Evolutionary conservation across 2,329 filamentous ascomycete species (phyloP), one percentile per base, ranked within the genome.

Genomic region (Xylariaceae sp.): DNA sequence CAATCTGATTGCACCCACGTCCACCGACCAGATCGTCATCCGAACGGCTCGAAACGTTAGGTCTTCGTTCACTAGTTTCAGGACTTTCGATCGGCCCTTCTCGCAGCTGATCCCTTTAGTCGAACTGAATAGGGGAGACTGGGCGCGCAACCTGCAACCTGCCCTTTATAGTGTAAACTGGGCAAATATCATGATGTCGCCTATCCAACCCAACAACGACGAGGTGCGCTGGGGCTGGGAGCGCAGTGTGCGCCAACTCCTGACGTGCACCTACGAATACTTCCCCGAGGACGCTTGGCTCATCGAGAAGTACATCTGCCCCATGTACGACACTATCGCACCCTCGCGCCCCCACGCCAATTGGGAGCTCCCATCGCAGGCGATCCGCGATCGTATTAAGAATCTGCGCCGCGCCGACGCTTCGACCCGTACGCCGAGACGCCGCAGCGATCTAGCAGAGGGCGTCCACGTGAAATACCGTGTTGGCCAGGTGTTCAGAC

Each of bases 401-500:
- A 71, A 77, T 59, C 74, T 82, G 47, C 72, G 75, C 51, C 76
- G 78, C 55, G 69, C 78, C 11, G 81, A 84, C 67, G 70, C 64
- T 6, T 62, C 63, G 8, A 57, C 55, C 8, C 66, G 72, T 17
- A 64, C 77, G 18, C 66, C 71, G 60, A 76, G 81, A 45, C 30
- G 69, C 68, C 63, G 73, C 67, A 67, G 72, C 73, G 72, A 69
- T 51, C 66, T 69, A n/a, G 55, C 56, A 42, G 53, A 55, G 5
- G 62, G 66, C 8, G 51, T 68, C 48, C 56, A 66, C 4, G 83
- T 91, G 54, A 80, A 76, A 61, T 93, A 85, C 72, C 83, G 80
- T 54, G 82, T 96, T 53, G 94, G 94, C 0, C 88, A 95, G 67
- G 82, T 96, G 5, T 96, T 97, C 71, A 82, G 81, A 52, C 94